Percentiles rank a stretch among this genome's conserved stretches.
These are phyloP conservation scores for Plasmodium berghei DNA, from an alignment of 169 alveolate genomes.

Conservation along the genomic window DNA sequence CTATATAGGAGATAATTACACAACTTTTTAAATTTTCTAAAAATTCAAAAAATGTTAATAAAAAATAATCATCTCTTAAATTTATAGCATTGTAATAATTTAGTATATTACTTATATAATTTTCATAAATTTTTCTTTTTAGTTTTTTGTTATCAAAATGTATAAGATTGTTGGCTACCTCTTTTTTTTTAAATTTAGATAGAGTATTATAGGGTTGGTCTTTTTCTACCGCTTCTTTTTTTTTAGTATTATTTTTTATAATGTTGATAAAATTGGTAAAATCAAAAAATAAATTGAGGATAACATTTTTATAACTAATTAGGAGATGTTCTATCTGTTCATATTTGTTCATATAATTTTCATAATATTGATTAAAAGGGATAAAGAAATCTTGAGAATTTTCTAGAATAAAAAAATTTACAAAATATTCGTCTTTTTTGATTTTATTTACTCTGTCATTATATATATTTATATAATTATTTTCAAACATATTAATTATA, in stretches of 20 bases:
- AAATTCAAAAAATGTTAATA: slow-evolving; percentile 30
- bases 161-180: not conserved
- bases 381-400: slow-evolving; percentile 4
- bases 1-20: not conserved
- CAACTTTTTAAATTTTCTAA: slow-evolving; percentile 38
- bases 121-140: not conserved
- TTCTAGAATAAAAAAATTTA: slow-evolving; percentile 10
- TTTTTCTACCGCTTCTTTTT: not conserved
- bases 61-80: slow-evolving; percentile 48
- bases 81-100: slow-evolving; percentile 34
- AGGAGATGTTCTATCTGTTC: slow-evolving; percentile 18
- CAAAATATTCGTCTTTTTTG: slow-evolving; percentile 23
- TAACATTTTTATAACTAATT: slow-evolving; percentile 19
- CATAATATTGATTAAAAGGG: slow-evolving; percentile 13
- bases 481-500: slow-evolving; percentile 8
- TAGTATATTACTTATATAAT: slow-evolving; percentile 6
- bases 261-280: not conserved
- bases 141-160: slow-evolving; percentile 4
- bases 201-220: not conserved
- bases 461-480: slow-evolving; percentile 20
- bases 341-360: slow-evolving; percentile 21
- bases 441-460: slow-evolving; percentile 11
- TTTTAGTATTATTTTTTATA: not conserved
- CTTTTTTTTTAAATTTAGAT: not conserved
- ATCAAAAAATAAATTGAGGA: slow-evolving; percentile 15